A percentile compares a stretch with the other conserved stretches of the same genome.
phyloP scores from a whole-genome alignment of 305 asterid genomes.

The Striga hermonthica region DNA sequence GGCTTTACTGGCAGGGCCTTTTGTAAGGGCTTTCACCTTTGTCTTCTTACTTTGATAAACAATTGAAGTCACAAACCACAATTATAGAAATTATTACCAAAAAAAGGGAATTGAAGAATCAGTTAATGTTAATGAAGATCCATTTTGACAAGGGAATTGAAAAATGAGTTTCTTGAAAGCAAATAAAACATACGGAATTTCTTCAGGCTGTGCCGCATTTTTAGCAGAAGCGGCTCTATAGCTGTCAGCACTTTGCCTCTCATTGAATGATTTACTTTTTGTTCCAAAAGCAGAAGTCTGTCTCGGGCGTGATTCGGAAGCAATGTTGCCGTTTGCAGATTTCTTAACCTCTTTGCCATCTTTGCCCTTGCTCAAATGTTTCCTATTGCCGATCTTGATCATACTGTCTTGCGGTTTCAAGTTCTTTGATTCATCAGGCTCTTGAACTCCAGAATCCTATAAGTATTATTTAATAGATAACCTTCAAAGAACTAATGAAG shows the following conservation, averaged over 20 bases:
- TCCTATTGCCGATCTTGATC: slow-evolving; percentile 43
- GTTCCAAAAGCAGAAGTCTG: slow-evolving; percentile 35
- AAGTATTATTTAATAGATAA: slow-evolving; percentile 21
- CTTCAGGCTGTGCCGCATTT: slow-evolving; percentile 51
- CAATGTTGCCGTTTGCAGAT: slow-evolving; percentile 49
- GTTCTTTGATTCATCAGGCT: slow-evolving; percentile 36
- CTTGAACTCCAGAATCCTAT: slow-evolving; percentile 48
- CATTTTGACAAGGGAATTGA: background rate
- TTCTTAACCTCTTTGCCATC: slow-evolving; percentile 44
- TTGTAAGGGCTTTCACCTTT: slow-evolving; percentile 46
- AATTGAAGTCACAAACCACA: slow-evolving; percentile 33
- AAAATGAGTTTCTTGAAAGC: background rate
- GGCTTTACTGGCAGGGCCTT: slow-evolving; percentile 45
- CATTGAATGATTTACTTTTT: slow-evolving; percentile 47
- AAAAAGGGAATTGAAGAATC: background rate
- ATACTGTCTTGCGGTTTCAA: slow-evolving; percentile 41
- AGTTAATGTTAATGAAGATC: background rate
- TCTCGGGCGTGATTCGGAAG: slow-evolving; percentile 41
- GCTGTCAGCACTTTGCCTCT: slow-evolving; percentile 38
- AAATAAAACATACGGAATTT: slow-evolving; percentile 46
- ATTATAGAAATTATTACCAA: slow-evolving; percentile 7
- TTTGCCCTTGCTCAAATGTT: slow-evolving; percentile 48
- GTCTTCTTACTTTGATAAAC: slow-evolving; percentile 57
- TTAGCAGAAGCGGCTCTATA: slow-evolving; percentile 34
- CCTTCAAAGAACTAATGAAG: background rate